Conservation (phyloP, 208 protist genomes). For the Acanthamoeba lenticulata region DNA sequence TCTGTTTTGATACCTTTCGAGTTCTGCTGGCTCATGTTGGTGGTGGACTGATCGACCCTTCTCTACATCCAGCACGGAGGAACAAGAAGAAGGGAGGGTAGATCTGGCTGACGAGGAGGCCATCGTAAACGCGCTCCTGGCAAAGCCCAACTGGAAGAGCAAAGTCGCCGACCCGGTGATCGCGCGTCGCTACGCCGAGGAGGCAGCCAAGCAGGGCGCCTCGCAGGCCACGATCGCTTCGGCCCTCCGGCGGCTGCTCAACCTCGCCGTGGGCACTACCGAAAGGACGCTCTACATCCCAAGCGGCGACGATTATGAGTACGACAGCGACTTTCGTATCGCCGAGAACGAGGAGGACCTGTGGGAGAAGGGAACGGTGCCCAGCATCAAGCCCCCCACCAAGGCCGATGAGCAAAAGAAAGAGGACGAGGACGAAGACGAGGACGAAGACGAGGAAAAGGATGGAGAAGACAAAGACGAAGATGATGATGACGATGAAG, state of each 20-base stretch:
- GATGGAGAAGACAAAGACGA: background rate
- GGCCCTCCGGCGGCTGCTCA: background rate
- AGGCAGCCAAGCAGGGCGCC: background rate
- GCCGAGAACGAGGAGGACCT: background rate
- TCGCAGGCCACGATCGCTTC: background rate
- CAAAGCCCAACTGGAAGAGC: background rate
- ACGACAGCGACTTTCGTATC: background rate
- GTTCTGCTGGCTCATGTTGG: background rate
- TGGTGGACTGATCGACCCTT: background rate
- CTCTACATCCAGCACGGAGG: background rate
- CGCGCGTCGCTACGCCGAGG: background rate
- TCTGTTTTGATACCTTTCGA: background rate
- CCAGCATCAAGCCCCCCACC: background rate
- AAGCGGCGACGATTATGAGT: background rate
- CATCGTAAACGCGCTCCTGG: background rate
- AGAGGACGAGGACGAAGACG: too few species aligned
- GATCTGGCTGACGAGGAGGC: background rate
- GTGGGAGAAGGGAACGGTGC: background rate
- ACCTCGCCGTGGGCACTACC: background rate
- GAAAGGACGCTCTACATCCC: background rate
- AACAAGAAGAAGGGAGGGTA: background rate
- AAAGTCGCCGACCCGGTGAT: slow-evolving; percentile 7
- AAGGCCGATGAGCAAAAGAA: too few species aligned
- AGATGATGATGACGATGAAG: background rate
- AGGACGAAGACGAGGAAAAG: too few species aligned